phyloP scores from a whole-genome alignment of 2,329 filamentous ascomycete species.

The Pseudocercospora cruenta region DNA sequence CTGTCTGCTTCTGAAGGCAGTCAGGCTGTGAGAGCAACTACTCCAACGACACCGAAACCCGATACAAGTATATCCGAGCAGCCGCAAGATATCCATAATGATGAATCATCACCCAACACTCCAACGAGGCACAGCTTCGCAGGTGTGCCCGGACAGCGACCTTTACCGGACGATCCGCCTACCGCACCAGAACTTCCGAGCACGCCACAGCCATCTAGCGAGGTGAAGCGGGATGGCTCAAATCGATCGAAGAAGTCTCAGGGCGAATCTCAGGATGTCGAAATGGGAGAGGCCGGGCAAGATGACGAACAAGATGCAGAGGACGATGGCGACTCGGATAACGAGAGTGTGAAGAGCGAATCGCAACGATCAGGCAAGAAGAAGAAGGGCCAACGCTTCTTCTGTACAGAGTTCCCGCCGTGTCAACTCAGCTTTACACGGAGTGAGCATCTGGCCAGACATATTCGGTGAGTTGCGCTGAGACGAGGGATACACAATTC shows the following conservation, averaged over 20 bases:
- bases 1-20: conserved; percentile 44
- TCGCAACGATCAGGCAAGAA: conserved; percentile 85
- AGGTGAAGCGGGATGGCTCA: conserved; percentile 60
- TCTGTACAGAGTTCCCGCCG: conserved; percentile 91
- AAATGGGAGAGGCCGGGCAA: conserved; percentile 69
- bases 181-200: conserved; percentile 25
- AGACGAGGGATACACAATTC: not conserved
- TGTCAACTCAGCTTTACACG: conserved; percentile 94
- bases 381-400: conserved; percentile 95
- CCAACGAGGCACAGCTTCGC: conserved; percentile 63
- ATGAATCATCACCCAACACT: conserved; percentile 57
- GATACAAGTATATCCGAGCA: conserved; percentile 47
- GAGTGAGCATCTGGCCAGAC: conserved; percentile 91
- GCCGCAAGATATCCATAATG: conserved; percentile 40
- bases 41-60: conserved; percentile 58
- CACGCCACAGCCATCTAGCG: conserved; percentile 25
- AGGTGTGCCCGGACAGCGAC: conserved; percentile 51
- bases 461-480: conserved; percentile 72
- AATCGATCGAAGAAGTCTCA: conserved; percentile 65
- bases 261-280: conserved; percentile 71
- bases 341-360: conserved; percentile 54
- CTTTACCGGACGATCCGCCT: conserved; percentile 43
- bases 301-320: conserved; percentile 75
- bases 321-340: conserved; percentile 57
- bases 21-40: conserved; percentile 50